Evolutionary conservation across 805 yeast species (phyloP).

Genomic region (Saccharomycopsis fodiens): DNA sequence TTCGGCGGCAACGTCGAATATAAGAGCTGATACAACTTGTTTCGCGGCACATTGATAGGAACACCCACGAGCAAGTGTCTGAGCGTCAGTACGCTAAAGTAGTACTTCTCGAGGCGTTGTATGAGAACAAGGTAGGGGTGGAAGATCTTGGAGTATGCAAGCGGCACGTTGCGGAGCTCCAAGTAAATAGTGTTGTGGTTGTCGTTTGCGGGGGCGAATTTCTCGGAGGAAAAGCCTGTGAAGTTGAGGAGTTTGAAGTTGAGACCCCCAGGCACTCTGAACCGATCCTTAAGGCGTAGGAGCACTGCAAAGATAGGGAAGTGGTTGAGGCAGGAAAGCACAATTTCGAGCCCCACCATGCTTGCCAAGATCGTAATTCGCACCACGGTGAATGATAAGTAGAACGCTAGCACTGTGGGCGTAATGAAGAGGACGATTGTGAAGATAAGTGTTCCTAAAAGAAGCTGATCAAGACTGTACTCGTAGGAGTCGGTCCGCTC

Average conservation of each 20-base stretch:
- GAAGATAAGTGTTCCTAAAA: constrained; percentile 83
- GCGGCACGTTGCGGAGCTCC: constrained; percentile 36
- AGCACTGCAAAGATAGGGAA: constrained; percentile 81
- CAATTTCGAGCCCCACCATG: constrained; percentile 48
- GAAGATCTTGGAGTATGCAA: constrained; percentile 39
- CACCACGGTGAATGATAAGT: constrained; percentile 58
- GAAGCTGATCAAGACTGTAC: constrained; percentile 78
- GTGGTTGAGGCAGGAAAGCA: constrained; percentile 64
- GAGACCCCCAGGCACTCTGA: constrained; percentile 58
- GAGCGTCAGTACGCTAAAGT: constrained; percentile 35
- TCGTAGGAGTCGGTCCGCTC: constrained; percentile 79
- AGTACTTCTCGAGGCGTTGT: constrained; percentile 33
- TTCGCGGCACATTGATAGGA: constrained; percentile 38
- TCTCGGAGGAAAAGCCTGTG: not conserved
- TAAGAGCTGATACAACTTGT: constrained; percentile 40
- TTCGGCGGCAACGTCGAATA: constrained; percentile 42
- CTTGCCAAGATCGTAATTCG: constrained; percentile 43
- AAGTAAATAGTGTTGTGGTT: constrained; percentile 22
- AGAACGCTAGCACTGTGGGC: constrained; percentile 86
- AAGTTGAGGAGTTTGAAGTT: constrained; percentile 23
- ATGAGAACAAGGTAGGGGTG: constrained; percentile 38
- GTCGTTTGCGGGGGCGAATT: constrained; percentile 10
- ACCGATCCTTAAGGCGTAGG: constrained; percentile 71
- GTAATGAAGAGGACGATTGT: constrained; percentile 68
- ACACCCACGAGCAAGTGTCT: constrained; percentile 37